Evolutionary conservation across 164 flowering plant species (phyloP), one percentile per base, ranked within the genome.

Genomic region (Chloranthus sessilifolius): DNA sequence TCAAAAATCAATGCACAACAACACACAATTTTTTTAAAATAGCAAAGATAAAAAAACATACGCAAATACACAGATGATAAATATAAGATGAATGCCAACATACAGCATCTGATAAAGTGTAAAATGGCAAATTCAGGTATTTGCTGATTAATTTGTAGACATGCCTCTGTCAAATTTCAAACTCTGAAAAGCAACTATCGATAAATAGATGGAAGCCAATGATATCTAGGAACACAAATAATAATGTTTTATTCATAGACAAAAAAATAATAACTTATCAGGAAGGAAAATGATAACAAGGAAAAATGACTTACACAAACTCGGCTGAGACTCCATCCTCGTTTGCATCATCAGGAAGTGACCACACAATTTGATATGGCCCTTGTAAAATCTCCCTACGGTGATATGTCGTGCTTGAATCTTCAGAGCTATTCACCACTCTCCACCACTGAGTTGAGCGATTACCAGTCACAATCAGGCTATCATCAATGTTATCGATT

Each of bases 271-370:
- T 14, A 33, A 8, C n/a, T n/a, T n/a, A n/a, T n/a, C n/a, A n/a
- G n/a, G n/a, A n/a, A n/a, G n/a, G 27, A 38, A 28, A 34, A 36
- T 27, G 21, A 43, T 6, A 38, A 47, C 1, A 15, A 26, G 23
- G 45, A 55, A 47, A 24, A n/a, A 25, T 1, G n/a, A 71, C 90
- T 75, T 74, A 88, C 96, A 66, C 54, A 66, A 85, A 76, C 67
- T 85, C 85, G 20, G 96, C 96, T 0, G 85, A 78, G 44, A 85
- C 70, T 1, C 39, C 31, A 16, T 85, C 85, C 72, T 70, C 79
- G 68, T 79, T 74, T 37, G 59, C 88, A 60, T 76, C 53, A 47
- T 45, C 15, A 0, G 94, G 88, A 45, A 88, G 82, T 41, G 86
- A 75, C 94, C 96, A 88, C 12, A 62, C 67, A 47, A 83, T 63